phyloP scores from a whole-genome alignment of 2,329 filamentous ascomycete genomes.

The Boeremia lycopersici region DNA sequence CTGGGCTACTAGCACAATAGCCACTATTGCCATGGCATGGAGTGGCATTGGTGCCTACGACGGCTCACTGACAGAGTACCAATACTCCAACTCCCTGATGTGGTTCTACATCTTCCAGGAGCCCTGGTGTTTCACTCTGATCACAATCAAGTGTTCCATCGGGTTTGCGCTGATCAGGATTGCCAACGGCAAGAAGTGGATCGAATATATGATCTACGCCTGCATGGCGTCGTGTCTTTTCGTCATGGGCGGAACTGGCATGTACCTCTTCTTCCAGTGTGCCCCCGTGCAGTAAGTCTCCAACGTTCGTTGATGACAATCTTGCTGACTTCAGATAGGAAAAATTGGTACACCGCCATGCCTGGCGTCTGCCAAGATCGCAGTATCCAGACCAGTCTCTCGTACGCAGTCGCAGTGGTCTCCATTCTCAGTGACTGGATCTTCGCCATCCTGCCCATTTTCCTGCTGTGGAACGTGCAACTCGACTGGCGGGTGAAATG shows the following conservation, averaged over 20 bases:
- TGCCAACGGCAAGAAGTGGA: conserved; percentile 20
- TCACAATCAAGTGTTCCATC: conserved; percentile 22
- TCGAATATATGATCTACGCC: conserved; percentile 17
- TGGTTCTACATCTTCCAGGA: conserved; percentile 23
- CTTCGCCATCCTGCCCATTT: conserved; percentile 41
- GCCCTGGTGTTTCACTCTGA: conserved; percentile 18
- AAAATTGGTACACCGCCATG: conserved; percentile 18
- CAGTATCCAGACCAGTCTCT: conserved; percentile 13
- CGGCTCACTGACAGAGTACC: conserved; percentile 8
- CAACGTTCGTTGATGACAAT: background rate
- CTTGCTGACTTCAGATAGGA: conserved; percentile 1
- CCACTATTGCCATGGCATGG: conserved; percentile 19
- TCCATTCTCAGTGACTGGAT: conserved; percentile 27
- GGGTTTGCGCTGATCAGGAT: conserved; percentile 19
- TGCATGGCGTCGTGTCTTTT: conserved; percentile 12
- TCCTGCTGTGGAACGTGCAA: conserved; percentile 59
- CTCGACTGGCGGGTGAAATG: conserved; percentile 58
- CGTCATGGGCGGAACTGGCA: conserved; percentile 18
- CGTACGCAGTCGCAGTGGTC: conserved; percentile 16
- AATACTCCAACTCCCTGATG: conserved; percentile 16
- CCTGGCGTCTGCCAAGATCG: conserved; percentile 9
- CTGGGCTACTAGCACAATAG: conserved; percentile 11
- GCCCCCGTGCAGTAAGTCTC: conserved; percentile 15
- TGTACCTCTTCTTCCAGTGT: conserved; percentile 22
- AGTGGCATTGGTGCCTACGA: conserved; percentile 18